Conservation (phyloP, 805 yeast species). For the Naumovozyma dairenensis region DNA sequence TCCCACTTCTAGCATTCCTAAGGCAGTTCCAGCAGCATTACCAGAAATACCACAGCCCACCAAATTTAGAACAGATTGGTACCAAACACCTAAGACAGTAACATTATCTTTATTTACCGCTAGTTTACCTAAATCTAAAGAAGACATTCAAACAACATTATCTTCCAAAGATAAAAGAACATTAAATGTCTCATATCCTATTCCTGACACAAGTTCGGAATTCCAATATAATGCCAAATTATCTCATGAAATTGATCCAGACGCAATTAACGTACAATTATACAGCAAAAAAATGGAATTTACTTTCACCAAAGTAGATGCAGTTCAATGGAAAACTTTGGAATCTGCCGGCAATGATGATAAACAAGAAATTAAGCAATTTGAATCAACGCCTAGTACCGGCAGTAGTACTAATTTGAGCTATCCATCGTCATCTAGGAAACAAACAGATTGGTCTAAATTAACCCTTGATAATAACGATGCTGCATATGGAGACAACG, state of each 20-base stretch:
- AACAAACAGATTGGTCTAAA: conserved; percentile 60
- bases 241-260: conserved; percentile 40
- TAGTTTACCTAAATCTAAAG: conserved; percentile 37
- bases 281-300: conserved; percentile 71
- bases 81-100: conserved; percentile 49
- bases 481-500: no score
- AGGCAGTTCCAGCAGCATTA: background rate
- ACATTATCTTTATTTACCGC: conserved; percentile 66
- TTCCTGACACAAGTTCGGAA: conserved; percentile 35
- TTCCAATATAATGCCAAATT: conserved; percentile 51
- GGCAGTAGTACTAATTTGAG: conserved; percentile 1
- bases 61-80: conserved; percentile 55
- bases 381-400: background rate
- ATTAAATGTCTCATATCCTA: conserved; percentile 23
- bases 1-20: background rate
- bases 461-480: conserved; percentile 38
- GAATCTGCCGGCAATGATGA: conserved; percentile 10
- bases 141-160: conserved; percentile 35
- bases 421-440: conserved; percentile 60
- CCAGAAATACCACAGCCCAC: conserved; percentile 2
- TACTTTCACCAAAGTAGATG: conserved; percentile 38
- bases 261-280: conserved; percentile 38
- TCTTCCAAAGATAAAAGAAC: conserved; percentile 29
- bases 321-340: conserved; percentile 45
- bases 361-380: background rate